Percentiles rank a stretch among this genome's conserved stretches.
phyloP scores from a whole-genome alignment of 345 rosid genomes.

The Toxicodendron radicans region DNA sequence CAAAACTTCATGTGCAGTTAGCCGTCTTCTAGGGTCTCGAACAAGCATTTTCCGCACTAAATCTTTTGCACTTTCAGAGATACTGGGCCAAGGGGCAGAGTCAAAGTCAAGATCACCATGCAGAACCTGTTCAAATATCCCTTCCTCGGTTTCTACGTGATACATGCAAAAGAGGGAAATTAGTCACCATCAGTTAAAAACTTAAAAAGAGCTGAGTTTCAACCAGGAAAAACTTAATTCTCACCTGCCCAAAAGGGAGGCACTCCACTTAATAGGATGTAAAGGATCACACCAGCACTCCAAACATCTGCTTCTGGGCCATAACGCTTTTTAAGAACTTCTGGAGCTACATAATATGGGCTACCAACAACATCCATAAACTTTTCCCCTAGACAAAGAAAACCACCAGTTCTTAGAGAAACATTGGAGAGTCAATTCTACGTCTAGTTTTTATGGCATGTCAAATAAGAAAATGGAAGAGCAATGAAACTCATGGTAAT shows the following conservation, averaged over 20 bases:
- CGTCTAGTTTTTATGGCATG: neutral
- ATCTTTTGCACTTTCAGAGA: conserved; percentile 88
- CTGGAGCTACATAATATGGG: conserved; percentile 94
- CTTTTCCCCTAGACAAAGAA: conserved; percentile 51
- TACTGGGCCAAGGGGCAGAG: conserved; percentile 88
- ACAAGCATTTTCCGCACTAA: conserved; percentile 83
- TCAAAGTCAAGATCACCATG: conserved; percentile 82
- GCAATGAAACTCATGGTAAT: neutral
- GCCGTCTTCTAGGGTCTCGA: conserved; percentile 71
- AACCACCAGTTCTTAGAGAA: neutral
- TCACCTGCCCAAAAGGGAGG: conserved; percentile 97
- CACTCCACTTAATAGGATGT: conserved; percentile 83
- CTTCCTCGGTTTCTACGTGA: conserved; percentile 76
- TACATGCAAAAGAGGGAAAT: conserved; percentile 7
- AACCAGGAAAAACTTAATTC: conserved; percentile 11
- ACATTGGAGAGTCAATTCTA: neutral
- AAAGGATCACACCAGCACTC: conserved; percentile 95
- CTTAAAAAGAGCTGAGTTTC: conserved; percentile 2
- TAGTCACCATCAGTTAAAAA: conserved; percentile 10
- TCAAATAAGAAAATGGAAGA: conserved; percentile 2
- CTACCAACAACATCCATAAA: conserved; percentile 87
- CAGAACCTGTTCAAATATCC: conserved; percentile 82
- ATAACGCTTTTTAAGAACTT: conserved; percentile 72
- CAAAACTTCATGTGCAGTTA: conserved; percentile 83
- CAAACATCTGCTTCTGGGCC: conserved; percentile 94